Conservation (phyloP, 805 yeast species). For the Candida sithepensis region DNA sequence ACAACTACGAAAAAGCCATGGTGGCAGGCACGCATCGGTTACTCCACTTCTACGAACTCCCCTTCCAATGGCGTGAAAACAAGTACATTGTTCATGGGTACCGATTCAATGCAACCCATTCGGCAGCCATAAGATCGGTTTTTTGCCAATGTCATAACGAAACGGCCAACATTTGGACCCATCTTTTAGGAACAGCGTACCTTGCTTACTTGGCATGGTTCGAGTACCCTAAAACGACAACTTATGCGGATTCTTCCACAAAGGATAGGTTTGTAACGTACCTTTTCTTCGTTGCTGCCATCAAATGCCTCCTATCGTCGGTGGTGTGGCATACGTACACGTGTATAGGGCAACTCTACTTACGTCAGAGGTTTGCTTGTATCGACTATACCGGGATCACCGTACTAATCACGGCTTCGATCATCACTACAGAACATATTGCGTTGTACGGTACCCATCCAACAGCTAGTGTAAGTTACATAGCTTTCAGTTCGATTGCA, state of each 20-base stretch:
- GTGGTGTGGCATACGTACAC: conserved; percentile 90
- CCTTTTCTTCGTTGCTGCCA: conserved; percentile 65
- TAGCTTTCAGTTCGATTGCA: conserved; percentile 57
- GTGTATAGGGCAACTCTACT: conserved; percentile 59
- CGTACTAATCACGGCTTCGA: conserved; percentile 81
- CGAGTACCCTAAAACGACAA: conserved; percentile 61
- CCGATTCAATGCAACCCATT: conserved; percentile 67
- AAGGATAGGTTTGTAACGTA: conserved; percentile 52
- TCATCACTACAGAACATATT: conserved; percentile 80
- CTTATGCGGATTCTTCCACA: conserved; percentile 39
- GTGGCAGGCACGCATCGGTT: conserved; percentile 41
- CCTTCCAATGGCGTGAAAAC: conserved; percentile 92
- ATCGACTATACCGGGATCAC: conserved; percentile 95
- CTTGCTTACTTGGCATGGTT: conserved; percentile 52
- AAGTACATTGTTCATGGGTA: conserved; percentile 81
- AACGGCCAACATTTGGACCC: conserved; percentile 92
- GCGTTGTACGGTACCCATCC: conserved; percentile 65
- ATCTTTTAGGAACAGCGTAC: conserved; percentile 62
- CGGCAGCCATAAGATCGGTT: conserved; percentile 58
- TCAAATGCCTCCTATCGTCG: conserved; percentile 75
- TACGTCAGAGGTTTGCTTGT: conserved; percentile 81
- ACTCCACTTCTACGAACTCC: conserved; percentile 81
- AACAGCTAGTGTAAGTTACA: conserved; percentile 51
- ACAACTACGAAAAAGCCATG: conserved; percentile 46
- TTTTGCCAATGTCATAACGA: conserved; percentile 75